These are phyloP conservation scores for Stagonosporopsis rhizophila DNA, from an alignment of 2,329 filamentous ascomycete genomes.

Conservation along the genomic window DNA sequence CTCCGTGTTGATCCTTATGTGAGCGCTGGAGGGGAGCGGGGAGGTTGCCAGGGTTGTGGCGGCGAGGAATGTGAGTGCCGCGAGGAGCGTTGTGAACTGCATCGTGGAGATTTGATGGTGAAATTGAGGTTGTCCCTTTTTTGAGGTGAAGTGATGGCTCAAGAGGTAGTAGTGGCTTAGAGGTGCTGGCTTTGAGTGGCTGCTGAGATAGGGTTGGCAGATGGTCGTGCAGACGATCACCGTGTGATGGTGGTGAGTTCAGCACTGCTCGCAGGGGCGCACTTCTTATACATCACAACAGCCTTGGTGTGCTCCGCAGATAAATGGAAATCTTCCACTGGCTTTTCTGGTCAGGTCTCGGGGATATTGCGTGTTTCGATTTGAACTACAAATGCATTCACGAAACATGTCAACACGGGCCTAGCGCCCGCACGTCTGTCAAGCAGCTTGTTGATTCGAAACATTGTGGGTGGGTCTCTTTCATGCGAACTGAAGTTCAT, in stretches of 20 bases:
- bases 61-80: background rate
- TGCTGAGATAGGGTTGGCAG: background rate
- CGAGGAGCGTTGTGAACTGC: conserved; percentile 1
- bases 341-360: background rate
- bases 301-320: background rate
- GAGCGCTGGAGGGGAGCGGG: background rate
- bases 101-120: background rate
- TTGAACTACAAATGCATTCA: background rate
- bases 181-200: background rate
- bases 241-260: background rate
- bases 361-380: conserved; percentile 2
- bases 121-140: background rate
- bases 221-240: too few relatives aligned
- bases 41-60: background rate
- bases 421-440: background rate
- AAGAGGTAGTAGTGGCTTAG: background rate
- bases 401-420: background rate
- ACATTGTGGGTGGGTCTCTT: conserved; percentile 2
- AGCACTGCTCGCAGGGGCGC: background rate
- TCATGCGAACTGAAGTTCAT: background rate
- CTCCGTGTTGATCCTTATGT: conserved; percentile 3
- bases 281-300: background rate
- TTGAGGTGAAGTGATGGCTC: background rate
- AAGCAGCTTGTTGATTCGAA: conserved; percentile 7
- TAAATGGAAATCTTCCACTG: background rate